Evolutionary conservation across 441 rosid species (phyloP).

Genomic region (Isatis lusitanica): DNA sequence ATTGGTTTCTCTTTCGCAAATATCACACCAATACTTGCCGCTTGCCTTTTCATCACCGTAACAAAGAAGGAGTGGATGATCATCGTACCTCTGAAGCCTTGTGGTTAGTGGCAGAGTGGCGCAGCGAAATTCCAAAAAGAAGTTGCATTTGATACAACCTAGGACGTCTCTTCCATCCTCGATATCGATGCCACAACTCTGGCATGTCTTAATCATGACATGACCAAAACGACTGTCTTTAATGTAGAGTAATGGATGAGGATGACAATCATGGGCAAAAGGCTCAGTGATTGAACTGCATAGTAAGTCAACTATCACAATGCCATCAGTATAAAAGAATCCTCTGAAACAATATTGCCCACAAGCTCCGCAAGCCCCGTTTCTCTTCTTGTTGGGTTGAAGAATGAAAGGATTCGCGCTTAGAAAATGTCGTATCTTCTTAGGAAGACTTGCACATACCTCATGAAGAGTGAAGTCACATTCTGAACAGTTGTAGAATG

Average conservation of each 20-base stretch:
- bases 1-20: conserved; percentile 9
- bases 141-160: conserved; percentile 4
- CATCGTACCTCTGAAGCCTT: background rate
- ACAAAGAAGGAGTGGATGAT: conserved; percentile 21
- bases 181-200: background rate
- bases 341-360: too few species aligned
- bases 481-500: background rate
- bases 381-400: too few species aligned
- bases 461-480: conserved; percentile 10
- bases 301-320: background rate
- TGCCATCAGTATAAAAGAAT: too few species aligned
- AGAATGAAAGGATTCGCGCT: background rate
- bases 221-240: too few species aligned
- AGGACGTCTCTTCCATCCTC: accelerated
- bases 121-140: background rate
- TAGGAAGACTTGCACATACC: conserved; percentile 6
- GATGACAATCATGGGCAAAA: conserved; percentile 15
- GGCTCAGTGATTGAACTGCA: background rate
- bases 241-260: conserved; percentile 1
- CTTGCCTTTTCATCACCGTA: conserved; percentile 7
- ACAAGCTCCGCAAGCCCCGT: too few species aligned
- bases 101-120: background rate
- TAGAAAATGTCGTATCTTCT: background rate
- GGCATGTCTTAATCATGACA: background rate
- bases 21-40: conserved; percentile 8